Percentiles rank a stretch among this genome's conserved stretches.
Evolutionary conservation across 305 asterid genomes (phyloP).

Genomic region (Lippia alba): DNA sequence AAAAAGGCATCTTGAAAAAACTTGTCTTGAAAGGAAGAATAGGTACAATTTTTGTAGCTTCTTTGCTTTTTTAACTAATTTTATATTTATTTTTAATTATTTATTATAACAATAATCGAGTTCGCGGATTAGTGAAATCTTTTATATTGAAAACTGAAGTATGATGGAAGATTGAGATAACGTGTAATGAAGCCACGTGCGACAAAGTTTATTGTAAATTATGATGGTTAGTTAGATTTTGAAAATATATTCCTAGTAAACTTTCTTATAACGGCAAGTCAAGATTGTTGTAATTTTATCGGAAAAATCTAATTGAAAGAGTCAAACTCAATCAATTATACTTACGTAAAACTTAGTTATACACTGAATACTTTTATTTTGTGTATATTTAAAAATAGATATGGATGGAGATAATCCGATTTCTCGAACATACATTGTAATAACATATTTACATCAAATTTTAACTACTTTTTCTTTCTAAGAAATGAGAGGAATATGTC

Average conservation of each 20-base stretch:
- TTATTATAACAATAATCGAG: too few relatives aligned
- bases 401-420: not conserved
- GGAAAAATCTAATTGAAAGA: not conserved
- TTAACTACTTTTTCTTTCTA: too few relatives aligned
- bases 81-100: not conserved
- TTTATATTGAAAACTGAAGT: too few relatives aligned
- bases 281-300: conserved; percentile 9
- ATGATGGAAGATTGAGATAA: not conserved
- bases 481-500: too few relatives aligned
- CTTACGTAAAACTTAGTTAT: not conserved
- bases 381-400: not conserved
- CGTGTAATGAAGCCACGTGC: not conserved
- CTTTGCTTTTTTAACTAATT: not conserved
- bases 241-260: not conserved
- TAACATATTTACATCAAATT: too few relatives aligned
- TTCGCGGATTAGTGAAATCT: not conserved
- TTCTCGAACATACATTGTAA: not conserved
- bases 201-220: not conserved
- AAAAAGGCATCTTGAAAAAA: conserved; percentile 43
- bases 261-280: not conserved
- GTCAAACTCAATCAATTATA: conserved; percentile 13
- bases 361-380: not conserved
- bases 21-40: conserved; percentile 45
- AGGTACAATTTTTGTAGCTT: conserved; percentile 20
- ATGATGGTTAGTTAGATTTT: not conserved